These are phyloP conservation scores for Trichoderma citrinoviride DNA, from an alignment of 2,329 filamentous ascomycete genomes.

Conservation along the genomic window DNA sequence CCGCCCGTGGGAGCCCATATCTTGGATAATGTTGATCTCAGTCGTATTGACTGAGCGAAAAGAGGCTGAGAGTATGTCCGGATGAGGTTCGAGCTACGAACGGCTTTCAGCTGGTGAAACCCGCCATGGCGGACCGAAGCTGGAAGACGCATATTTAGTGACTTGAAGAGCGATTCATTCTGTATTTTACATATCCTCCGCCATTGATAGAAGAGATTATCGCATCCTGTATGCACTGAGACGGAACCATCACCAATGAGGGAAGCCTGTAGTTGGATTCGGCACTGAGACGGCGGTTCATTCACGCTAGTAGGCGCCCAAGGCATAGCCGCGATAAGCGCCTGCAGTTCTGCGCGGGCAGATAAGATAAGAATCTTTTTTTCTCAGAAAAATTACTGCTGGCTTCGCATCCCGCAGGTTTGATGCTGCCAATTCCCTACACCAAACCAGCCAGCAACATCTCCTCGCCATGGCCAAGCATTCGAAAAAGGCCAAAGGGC, in stretches of 20 bases:
- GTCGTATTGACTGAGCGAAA: constrained; percentile 35
- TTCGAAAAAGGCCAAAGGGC: constrained; percentile 39
- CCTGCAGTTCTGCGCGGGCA: background rate
- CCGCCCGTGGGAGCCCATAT: constrained; percentile 79
- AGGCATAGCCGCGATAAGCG: constrained; percentile 1
- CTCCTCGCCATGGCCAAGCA: constrained; percentile 35
- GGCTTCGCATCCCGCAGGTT: constrained; percentile 11
- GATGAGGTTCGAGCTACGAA: constrained; percentile 15
- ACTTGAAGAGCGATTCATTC: background rate
- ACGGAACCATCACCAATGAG: background rate
- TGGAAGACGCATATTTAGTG: constrained; percentile 24
- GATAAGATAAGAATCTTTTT: constrained; percentile 23
- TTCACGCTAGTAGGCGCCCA: constrained; percentile 1
- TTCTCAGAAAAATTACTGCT: constrained; percentile 17
- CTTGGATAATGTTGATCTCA: constrained; percentile 55
- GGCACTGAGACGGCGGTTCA: background rate
- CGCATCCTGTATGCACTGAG: background rate
- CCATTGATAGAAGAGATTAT: background rate
- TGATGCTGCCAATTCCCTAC: constrained; percentile 2
- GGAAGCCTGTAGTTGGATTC: background rate
- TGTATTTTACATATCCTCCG: background rate
- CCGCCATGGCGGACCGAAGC: constrained; percentile 23
- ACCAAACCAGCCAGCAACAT: background rate
- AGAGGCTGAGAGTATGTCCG: constrained; percentile 28
- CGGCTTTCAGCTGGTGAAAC: constrained; percentile 17